These are phyloP conservation scores for Phylloporus sp. DNA, from an alignment of 768 basidiomycete species.

Conservation along the genomic window DNA sequence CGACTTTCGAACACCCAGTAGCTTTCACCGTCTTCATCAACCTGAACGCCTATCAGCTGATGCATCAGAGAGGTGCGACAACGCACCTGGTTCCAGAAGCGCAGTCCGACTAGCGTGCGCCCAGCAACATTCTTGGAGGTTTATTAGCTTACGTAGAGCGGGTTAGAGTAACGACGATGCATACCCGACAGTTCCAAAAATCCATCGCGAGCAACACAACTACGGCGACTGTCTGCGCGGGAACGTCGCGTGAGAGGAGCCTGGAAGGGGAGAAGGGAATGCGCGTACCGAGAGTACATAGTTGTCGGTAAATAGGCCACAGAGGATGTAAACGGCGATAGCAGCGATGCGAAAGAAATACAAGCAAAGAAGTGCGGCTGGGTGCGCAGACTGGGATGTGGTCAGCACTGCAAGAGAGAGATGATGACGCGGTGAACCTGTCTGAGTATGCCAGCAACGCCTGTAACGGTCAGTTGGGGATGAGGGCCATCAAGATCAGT, in stretches of 20 bases:
- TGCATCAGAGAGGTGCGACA: not conserved
- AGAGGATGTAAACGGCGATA: slow-evolving; percentile 90
- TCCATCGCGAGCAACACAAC: slow-evolving; percentile 95
- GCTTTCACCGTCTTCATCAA: slow-evolving; percentile 93
- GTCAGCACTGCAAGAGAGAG: slow-evolving; percentile 13
- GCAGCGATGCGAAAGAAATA: slow-evolving; percentile 87
- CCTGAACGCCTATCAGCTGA: slow-evolving; percentile 39
- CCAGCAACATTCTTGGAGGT: slow-evolving; percentile 82
- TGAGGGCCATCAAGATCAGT: not conserved
- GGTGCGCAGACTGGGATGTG: slow-evolving; percentile 66
- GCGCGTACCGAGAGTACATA: slow-evolving; percentile 86
- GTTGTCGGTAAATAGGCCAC: slow-evolving; percentile 83
- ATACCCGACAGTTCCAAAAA: slow-evolving; percentile 95
- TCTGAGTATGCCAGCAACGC: slow-evolving; percentile 70
- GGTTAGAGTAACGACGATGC: slow-evolving; percentile 13
- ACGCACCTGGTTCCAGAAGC: slow-evolving; percentile 93
- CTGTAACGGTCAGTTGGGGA: slow-evolving; percentile 32
- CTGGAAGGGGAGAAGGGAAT: not conserved
- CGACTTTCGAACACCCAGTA: slow-evolving; percentile 99
- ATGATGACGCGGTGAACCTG: slow-evolving; percentile 45
- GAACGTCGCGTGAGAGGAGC: not conserved
- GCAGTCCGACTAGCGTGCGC: slow-evolving; percentile 85
- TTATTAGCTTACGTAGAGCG: slow-evolving; percentile 1
- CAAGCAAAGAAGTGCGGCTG: slow-evolving; percentile 79
- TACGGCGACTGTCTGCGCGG: slow-evolving; percentile 73